phyloP scores from a whole-genome alignment of 495 filamentous ascomycete genomes.

The Hypoxylon fragiforme region DNA sequence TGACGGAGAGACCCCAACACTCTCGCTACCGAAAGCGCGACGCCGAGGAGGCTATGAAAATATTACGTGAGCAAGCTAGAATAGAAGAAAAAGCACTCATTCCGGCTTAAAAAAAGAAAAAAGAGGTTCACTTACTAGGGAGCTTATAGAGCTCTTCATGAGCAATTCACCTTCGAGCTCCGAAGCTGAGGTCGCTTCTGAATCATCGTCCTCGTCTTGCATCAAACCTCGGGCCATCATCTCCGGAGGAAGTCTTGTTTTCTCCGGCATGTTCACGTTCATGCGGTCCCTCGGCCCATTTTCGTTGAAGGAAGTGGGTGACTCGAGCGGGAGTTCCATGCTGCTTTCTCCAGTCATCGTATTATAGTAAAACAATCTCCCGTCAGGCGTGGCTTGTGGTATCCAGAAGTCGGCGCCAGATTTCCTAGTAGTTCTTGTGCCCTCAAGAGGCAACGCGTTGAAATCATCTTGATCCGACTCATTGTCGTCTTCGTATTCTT shows the following conservation, averaged over 20 bases:
- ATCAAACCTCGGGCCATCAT: conserved; percentile 83
- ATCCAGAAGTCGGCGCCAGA: conserved; percentile 98
- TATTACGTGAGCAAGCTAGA: conserved; percentile 20
- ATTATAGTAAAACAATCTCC: conserved; percentile 96
- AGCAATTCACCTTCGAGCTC: conserved; percentile 71
- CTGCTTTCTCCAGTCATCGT: conserved; percentile 91
- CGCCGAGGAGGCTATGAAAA: conserved; percentile 57
- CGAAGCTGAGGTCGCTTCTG: conserved; percentile 75
- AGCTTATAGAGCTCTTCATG: conserved; percentile 51
- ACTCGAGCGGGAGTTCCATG: conserved; percentile 91
- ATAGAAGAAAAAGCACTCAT: neutral
- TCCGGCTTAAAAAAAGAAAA: neutral
- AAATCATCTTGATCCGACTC: conserved; percentile 66
- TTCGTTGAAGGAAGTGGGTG: conserved; percentile 78
- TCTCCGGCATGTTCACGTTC: conserved; percentile 84
- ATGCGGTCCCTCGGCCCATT: conserved; percentile 83
- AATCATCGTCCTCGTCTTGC: conserved; percentile 83
- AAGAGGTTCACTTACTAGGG: conserved; percentile 59
- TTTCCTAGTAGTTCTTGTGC: conserved; percentile 65
- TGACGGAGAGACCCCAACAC: conserved; percentile 73
- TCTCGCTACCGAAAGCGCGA: conserved; percentile 67
- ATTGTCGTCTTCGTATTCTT: conserved; percentile 58
- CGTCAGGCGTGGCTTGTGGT: conserved; percentile 92
- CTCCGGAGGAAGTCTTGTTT: conserved; percentile 90
- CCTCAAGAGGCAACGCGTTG: conserved; percentile 69